Percentiles rank a stretch among this genome's conserved stretches.
These are phyloP conservation scores for Nitzschia sp. DNA, from an alignment of 108 stramenopile genomes.

Conservation along the genomic window DNA sequence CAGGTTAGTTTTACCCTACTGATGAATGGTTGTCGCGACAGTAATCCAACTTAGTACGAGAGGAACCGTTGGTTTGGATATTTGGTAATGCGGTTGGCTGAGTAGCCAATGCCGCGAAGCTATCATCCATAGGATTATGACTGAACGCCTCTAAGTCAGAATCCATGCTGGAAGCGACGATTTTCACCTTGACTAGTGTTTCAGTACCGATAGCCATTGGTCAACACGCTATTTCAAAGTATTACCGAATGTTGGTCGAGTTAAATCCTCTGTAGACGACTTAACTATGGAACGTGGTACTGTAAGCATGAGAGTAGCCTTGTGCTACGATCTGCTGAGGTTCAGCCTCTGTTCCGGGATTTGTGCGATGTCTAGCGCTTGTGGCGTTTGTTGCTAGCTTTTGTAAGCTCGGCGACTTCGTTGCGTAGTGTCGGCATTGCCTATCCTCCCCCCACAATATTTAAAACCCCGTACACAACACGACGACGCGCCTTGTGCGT, in stretches of 20 bases:
- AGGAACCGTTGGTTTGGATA: conserved; percentile 98
- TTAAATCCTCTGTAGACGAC: conserved; percentile 53
- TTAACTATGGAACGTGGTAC: conserved; percentile 37
- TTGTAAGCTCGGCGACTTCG: no score
- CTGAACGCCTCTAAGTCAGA: conserved; percentile 97
- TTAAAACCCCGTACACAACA: no score
- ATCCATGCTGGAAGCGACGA: conserved; percentile 92
- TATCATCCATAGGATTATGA: conserved; percentile 94
- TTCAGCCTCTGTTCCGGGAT: conserved; percentile 92
- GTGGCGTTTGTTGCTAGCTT: no score
- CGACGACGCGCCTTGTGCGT: no score
- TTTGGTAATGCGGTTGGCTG: conserved; percentile 93
- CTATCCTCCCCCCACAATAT: no score
- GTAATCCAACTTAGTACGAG: conserved; percentile 99
- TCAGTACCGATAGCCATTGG: conserved; percentile 71
- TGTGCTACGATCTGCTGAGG: conserved; percentile 97
- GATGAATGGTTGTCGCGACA: conserved; percentile 89
- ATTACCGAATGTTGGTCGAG: conserved; percentile 87
- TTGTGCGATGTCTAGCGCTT: conserved; percentile 51
- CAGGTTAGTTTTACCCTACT: conserved; percentile 97
- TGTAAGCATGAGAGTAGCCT: conserved; percentile 96
- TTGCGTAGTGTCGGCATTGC: no score
- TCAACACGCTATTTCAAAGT: conserved; percentile 67
- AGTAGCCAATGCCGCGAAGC: conserved; percentile 92
- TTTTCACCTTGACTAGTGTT: conserved; percentile 82